phyloP scores from a whole-genome alignment of 345 rosid genomes.

The Nephelium lappaceum region DNA sequence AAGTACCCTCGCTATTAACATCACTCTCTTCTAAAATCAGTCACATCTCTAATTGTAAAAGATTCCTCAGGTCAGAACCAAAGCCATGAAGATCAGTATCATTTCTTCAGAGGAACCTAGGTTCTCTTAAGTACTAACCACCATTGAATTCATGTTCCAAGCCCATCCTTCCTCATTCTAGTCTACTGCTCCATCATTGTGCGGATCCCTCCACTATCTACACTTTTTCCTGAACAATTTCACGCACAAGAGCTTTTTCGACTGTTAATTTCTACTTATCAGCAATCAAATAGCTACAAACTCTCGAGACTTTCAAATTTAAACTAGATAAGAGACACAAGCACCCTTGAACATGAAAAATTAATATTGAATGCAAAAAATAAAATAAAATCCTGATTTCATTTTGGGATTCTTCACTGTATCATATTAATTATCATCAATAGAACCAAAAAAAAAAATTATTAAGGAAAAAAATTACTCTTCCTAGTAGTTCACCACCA shows the following conservation, averaged over 20 bases:
- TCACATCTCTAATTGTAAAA: background rate
- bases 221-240: constrained; percentile 12
- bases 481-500: background rate
- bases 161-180: constrained; percentile 5
- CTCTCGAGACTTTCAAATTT: background rate
- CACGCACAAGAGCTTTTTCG: background rate
- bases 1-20: background rate
- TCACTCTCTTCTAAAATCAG: constrained; percentile 1
- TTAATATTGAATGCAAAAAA: background rate
- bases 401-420: background rate
- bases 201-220: constrained; percentile 17
- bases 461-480: background rate
- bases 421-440: background rate
- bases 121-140: constrained; percentile 2
- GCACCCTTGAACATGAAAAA: background rate
- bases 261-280: background rate
- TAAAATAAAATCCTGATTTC: background rate
- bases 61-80: background rate
- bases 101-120: background rate
- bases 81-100: constrained; percentile 5
- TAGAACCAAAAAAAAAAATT: background rate
- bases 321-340: background rate
- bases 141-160: constrained; percentile 11
- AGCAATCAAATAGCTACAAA: background rate
- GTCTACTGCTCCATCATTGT: background rate